A percentile compares a stretch with the other conserved stretches of the same genome.
phyloP scores from a whole-genome alignment of 1,139 yeast genomes.

The Blastobotrys capitulatus region DNA sequence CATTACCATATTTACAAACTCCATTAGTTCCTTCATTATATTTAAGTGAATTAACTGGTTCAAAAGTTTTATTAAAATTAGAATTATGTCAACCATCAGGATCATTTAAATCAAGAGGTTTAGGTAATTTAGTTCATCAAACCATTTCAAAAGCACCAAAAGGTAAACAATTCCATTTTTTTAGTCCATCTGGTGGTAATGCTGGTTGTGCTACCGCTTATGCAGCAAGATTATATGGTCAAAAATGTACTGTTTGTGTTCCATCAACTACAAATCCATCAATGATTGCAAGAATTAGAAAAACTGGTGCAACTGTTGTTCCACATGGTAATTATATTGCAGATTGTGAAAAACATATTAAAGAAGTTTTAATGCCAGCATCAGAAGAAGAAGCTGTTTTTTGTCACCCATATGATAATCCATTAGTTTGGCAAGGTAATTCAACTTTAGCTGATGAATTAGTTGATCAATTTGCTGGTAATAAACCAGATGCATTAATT shows the following conservation, averaged over 20 bases:
- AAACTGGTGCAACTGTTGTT: slow-evolving; percentile 52
- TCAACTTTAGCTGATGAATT: slow-evolving; percentile 56
- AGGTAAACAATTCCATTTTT: slow-evolving; percentile 41
- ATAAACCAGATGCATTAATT: slow-evolving; percentile 50
- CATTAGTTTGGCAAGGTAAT: slow-evolving; percentile 69
- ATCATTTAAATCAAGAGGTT: slow-evolving; percentile 56
- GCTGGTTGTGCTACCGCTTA: slow-evolving; percentile 75
- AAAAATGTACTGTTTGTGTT: slow-evolving; percentile 59
- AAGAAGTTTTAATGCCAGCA: slow-evolving; percentile 34
- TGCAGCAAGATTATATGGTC: slow-evolving; percentile 40
- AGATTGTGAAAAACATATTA: slow-evolving; percentile 54
- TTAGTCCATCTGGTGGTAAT: slow-evolving; percentile 73
- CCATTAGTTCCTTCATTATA: slow-evolving; percentile 31
- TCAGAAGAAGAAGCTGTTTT: slow-evolving; percentile 38
- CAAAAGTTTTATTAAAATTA: slow-evolving; percentile 49
- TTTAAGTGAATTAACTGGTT: slow-evolving; percentile 28
- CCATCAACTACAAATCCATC: slow-evolving; percentile 44
- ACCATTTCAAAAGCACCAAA: slow-evolving; percentile 24
- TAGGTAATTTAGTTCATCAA: slow-evolving; percentile 33
- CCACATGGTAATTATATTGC: slow-evolving; percentile 55
- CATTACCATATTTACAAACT: slow-evolving; percentile 30
- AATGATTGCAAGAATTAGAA: slow-evolving; percentile 41
- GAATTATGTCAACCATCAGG: slow-evolving; percentile 69
- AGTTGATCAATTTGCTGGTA: slow-evolving; percentile 37
- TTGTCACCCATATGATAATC: slow-evolving; percentile 66